Base-by-base conservation (phyloP, 495 filamentous ascomycete genomes). In the Penicillium diatomitis region DNA sequence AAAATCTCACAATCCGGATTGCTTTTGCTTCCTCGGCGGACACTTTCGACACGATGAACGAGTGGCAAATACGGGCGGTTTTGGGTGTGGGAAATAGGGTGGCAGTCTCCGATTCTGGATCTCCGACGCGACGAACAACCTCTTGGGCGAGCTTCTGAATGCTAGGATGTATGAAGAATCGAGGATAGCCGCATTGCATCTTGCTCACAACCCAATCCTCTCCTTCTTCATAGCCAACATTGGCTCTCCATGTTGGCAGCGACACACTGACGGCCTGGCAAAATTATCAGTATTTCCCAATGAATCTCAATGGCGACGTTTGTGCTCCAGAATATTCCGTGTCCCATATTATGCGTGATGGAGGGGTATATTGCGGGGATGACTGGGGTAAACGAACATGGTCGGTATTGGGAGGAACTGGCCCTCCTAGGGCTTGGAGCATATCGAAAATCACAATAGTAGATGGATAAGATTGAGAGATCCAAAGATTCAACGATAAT, bases 141-240 rank as follows among this genome's bases (percentile, higher is more conserved):
- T 85, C 80, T 32, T 65, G 62, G 31, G 80, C 82, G 47, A 98
- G 84, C 28, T 79, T 76, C 57, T 84, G 77, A 52, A 97, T 96
- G 55, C 72, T 78, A 56, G 81, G 83, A 64, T 97, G 87, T 44
- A 98, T 82, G 70, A 95, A 96, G 71, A 97, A 97, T 46, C 91
- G 79, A 49, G 92, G 92, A 68, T 98, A 98, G 37, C 92, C 92
- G 27, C 85, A 94, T 52, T 81, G 75, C 87, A 98, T 87, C 57
- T 84, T 85, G 49, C 74, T 77, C 35, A 94, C 47, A 8, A 98
- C 85, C 86, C 88, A 90, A 46, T 82, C 74, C 61, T 92, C 77
- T 31, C 90, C 91, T 65, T 97, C 88, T 65, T 97, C 92, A 54
- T 98, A 98, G 2, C 78, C 92, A 29, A 97, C 71, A 61, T 91